Evolutionary conservation across 306 rosid species (phyloP), one percentile per base, ranked within the genome.

Genomic region (Quercus robur): DNA sequence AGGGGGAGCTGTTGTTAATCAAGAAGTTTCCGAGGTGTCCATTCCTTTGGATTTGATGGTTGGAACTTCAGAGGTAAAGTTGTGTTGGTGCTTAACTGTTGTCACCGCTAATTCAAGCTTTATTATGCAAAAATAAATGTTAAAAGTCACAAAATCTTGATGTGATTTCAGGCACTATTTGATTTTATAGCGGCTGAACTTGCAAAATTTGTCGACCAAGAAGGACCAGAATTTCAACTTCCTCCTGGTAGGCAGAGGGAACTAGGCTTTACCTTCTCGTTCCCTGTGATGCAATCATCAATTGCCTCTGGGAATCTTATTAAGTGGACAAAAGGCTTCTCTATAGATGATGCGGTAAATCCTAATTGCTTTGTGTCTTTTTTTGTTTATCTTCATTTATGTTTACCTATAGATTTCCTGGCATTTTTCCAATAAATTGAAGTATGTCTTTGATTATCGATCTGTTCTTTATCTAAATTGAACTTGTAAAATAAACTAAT

Each of bases 311-410:
- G 99, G 71, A 90, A 87, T 74, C 91, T 96, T 76, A 88, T 96
- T 73, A 96, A 86, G 85, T 96, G 99, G 99, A 91, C 98, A 56
- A 96, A 96, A 77, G 99, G 99, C 73, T 96, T 96, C 92, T 82
- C 56, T 77, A 90, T 96, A 25, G 93, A 90, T 69, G 97, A 90
- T 63, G 74, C 87, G 77, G 99, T 86, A 69, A 86, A 75, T 85
- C 80, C 71, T 76, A 51, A 28, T 84, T 56, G 28, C 85, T 76
- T 85, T 70, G 75, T 52, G 74, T 79, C 54, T 10, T 49, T 49
- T 49, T 71, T 52, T 62, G 70, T 33, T 61, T 75, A 25, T 70
- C 68, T 71, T 83, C 70, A 66, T 55, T 74, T 75, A 54, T 66
- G 46, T 70, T 30, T 77, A 75, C 38, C 74, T 66, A 69, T 77